Evolutionary conservation across 768 basidiomycete species (phyloP), one percentile per base, ranked within the genome.

Genomic region (Trametes maxima): DNA sequence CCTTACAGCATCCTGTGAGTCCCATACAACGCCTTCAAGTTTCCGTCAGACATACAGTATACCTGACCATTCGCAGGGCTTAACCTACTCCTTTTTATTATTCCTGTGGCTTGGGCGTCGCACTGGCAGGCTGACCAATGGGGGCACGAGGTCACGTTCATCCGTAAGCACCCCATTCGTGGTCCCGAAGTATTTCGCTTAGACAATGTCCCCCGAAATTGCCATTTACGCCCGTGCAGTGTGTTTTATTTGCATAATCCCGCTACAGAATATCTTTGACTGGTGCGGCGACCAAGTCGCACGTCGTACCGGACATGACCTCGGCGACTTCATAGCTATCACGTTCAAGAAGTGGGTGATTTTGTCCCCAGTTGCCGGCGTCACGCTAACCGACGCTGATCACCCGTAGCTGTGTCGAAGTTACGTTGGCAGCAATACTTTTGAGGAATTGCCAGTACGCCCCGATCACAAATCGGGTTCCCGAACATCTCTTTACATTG

Each of bases 231-330:
- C 36, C 37, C 24, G 13, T 14, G 7, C 45, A 69, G 68, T 69
- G 21, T 69, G 68, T 45, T 65, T 69, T 42, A 14, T 67, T 1
- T 40, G 64, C 19, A 86, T 90, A 55, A 77, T 90, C 5, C 84
- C 88, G 16, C 77, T 89, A 7, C 85, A 88, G 63, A 76, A 79
- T 51, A 64, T 88, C 2, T 85, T 89, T 63, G 89, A 90, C 60
- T 90, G 78, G 73, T 84, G 84, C 45, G 80, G 78, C 7, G 87
- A 67, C 78, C 82, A 72, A 76, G 70, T 82, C 76, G 74, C 80
- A 3, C 76, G 79, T 52, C 88, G 87, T 63, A 77, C 76, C 82
- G 82, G 82, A 2, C 75, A 72, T 54, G 75, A 85, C 57, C 68
- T 90, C 5, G 88, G 89, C 3, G 88, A 90, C 67, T 72, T 90